Base-by-base conservation (phyloP, 2,329 filamentous ascomycete species). In the Fusarium bactridioides region DNA sequence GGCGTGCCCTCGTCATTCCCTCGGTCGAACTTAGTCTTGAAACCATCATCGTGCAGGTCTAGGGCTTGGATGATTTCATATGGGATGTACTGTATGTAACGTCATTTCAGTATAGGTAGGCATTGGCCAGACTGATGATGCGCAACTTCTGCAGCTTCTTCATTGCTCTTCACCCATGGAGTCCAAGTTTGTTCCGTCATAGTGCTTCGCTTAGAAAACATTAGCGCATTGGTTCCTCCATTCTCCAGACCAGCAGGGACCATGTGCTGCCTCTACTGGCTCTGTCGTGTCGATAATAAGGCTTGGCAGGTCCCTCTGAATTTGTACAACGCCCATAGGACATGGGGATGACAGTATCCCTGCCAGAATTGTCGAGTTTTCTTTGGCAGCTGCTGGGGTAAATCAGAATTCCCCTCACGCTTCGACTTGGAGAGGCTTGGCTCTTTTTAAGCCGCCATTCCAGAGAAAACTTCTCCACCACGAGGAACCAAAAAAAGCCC, bases 191-290 rank as follows among this genome's bases (percentile, higher is more conserved):
- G 37, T 62, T 64, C 55, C 69, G 56, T 70, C 69, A 72, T 70
- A 48, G 43, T 72, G 64, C 69, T 72, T 72, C 33, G 44, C 47
- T 35, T 43, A 53, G 33, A 61, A 56, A 63, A 59, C 61, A 67
- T 58, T 54, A 60, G 65, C 37, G 69, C 60, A 51, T 40, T 35
- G 15, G 58, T 29, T 63, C 53, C 65, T 67, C 69, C 65, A 62
- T 59, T 73, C 69, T 55, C 61, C 71, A 66, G 67, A 48, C 61
- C 65, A 72, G 65, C 69, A 62, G 44, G 55, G 63, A 60, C 61
- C 75, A 76, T 76, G 74, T 77, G 75, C 64, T 67, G 37, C 27
- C 44, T 72, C 58, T 59, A 76, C 75, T 77, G 74, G 73, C 50
- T 67, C 61, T 73, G 59, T 63, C 23, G 41, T 54, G 61, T 61